Evolutionary conservation across 352 stramenopile genomes (phyloP), one percentile per base, ranked within the genome.

Genomic region (Phytophthora sp.): DNA sequence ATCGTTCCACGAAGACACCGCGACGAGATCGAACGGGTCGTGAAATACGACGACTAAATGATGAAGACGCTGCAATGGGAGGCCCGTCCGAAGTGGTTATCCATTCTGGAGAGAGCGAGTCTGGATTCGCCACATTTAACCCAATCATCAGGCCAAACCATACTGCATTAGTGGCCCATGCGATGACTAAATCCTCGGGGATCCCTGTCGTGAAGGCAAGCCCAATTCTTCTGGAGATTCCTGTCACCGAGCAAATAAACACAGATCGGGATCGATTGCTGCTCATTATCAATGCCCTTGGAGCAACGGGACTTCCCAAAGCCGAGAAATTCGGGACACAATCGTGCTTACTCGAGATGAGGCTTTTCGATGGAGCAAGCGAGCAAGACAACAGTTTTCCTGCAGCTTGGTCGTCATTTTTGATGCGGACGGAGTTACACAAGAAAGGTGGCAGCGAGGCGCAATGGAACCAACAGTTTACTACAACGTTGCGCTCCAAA

Each of bases 381-480:
- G 62, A 31, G 0, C 42, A 64, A 16, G 52, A 70, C 26, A 57
- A 51, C 20, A 69, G 24, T 20, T 33, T 45, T 29, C 16, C 21
- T 33, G 13, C 29, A 53, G 59, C 11, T 9, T 59, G 39, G 12
- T 59, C 68, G 3, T 74, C 59, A 7, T 75, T 65, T 9, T 66
- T 76, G 47, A 69, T 91, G 53, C 74, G 82, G 20, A 93, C 86
- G 12, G 66, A 70, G 13, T 31, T 92, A 18, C 84, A 92, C 71
- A 93, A 92, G 73, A 94, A 94, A 62, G 81, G 87, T 12, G 85
- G 87, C 4, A 91, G 80, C 27, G 85, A 95, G 42, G 85, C 87
- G 9, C 81, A 91, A 47, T 95, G 85, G 87, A 91, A 95, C 38
- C 82, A 94, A 57, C 81, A 90, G 39, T 94, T 95, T 52, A 86